Conservation (phyloP, 2,329 filamentous ascomycete genomes). For the Metarhizium robertsii region DNA sequence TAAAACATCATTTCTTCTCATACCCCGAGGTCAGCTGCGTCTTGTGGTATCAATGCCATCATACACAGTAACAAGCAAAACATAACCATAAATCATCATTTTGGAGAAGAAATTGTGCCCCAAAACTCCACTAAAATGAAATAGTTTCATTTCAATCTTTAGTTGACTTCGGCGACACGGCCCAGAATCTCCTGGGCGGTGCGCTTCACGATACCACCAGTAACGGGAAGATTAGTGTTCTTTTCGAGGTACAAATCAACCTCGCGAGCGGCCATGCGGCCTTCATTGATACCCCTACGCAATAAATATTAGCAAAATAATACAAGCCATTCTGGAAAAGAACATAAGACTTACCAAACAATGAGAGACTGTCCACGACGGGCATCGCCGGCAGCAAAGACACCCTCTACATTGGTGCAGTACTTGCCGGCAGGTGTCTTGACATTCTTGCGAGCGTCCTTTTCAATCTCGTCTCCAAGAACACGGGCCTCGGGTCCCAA, state of each 20-base stretch:
- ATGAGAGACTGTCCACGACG: slow-evolving; percentile 91
- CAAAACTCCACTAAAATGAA: not conserved
- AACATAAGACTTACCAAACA: slow-evolving; percentile 62
- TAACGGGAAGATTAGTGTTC: slow-evolving; percentile 73
- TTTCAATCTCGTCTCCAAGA: slow-evolving; percentile 79
- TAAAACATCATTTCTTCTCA: not conserved
- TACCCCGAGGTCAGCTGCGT: not conserved
- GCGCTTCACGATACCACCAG: slow-evolving; percentile 84
- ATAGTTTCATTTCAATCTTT: not conserved
- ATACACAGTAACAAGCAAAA: not conserved
- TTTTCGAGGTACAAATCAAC: slow-evolving; percentile 81
- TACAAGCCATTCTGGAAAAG: not conserved
- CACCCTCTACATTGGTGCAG: slow-evolving; percentile 75
- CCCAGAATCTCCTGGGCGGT: slow-evolving; percentile 62
- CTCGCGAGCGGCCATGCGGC: slow-evolving; percentile 84
- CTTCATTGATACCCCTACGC: slow-evolving; percentile 86
- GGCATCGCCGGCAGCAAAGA: slow-evolving; percentile 93
- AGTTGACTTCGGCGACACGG: slow-evolving; percentile 10
- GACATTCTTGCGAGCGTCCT: slow-evolving; percentile 88
- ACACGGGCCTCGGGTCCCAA: slow-evolving; percentile 84
- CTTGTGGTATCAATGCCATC: slow-evolving; percentile 9
- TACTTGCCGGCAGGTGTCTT: slow-evolving; percentile 88
- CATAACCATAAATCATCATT: not conserved
- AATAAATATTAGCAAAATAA: slow-evolving; percentile 22
- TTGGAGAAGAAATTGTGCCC: not conserved